phyloP scores from a whole-genome alignment of 2,329 filamentous ascomycete species.

The Magnaporthales sp. region DNA sequence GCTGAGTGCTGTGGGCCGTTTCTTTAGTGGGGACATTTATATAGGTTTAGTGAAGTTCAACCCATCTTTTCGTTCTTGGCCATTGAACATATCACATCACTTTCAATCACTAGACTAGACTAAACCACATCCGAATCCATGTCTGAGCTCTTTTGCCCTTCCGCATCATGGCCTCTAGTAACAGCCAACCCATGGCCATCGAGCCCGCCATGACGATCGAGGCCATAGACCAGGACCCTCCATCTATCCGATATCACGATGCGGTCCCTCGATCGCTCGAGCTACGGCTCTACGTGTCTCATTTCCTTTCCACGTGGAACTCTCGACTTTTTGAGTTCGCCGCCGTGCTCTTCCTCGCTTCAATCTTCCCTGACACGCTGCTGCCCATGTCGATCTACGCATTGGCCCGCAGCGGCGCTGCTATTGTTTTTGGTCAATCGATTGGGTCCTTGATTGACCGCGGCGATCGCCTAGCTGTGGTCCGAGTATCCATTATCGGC shows the following conservation, averaged over 20 bases:
- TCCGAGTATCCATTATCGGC: constrained; percentile 39
- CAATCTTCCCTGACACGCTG: constrained; percentile 48
- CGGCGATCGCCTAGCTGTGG: constrained; percentile 37
- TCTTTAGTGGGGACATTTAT: too few species aligned
- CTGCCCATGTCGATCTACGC: constrained; percentile 64
- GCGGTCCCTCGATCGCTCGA: constrained; percentile 3
- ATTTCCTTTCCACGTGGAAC: constrained; percentile 56
- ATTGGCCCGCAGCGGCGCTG: constrained; percentile 46
- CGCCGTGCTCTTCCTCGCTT: constrained; percentile 48
- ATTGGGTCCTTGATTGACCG: constrained; percentile 53
- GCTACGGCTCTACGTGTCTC: constrained; percentile 44
- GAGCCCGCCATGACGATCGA: not conserved
- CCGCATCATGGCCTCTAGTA: not conserved
- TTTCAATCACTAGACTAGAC: too few species aligned
- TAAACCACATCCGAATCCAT: too few species aligned
- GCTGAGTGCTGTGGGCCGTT: too few species aligned
- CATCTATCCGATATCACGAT: not conserved
- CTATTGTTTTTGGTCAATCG: constrained; percentile 47
- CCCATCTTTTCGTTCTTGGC: not conserved
- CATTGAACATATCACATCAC: too few species aligned
- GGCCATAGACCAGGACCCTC: not conserved
- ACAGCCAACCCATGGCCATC: not conserved
- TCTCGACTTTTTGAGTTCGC: constrained; percentile 56
- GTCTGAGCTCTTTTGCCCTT: not conserved
- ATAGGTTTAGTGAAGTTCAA: too few species aligned